Evolutionary conservation across 2,329 filamentous ascomycete species (phyloP).

Genomic region (Coniella vitis): DNA sequence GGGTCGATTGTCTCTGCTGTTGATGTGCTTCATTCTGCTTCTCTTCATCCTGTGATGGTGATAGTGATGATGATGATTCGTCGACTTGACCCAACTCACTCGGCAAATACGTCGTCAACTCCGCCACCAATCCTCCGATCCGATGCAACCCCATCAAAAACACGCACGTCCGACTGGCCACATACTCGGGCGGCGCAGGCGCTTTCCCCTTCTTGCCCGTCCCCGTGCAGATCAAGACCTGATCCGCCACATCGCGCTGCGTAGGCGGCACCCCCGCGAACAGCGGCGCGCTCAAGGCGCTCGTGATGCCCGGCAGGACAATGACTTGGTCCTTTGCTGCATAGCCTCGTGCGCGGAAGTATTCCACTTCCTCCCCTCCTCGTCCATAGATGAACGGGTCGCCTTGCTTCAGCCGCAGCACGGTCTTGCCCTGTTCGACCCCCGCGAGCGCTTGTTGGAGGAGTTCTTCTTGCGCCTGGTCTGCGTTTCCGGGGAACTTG

Average conservation of each 20-base stretch:
- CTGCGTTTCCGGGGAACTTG: slow-evolving; percentile 96
- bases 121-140: slow-evolving; percentile 64
- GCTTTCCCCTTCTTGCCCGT: slow-evolving; percentile 85
- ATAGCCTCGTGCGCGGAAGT: slow-evolving; percentile 66
- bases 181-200: slow-evolving; percentile 74
- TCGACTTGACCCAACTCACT: slow-evolving; percentile 21
- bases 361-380: slow-evolving; percentile 85
- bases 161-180: slow-evolving; percentile 73
- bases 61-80: background rate
- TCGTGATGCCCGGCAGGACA: slow-evolving; percentile 87
- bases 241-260: slow-evolving; percentile 83
- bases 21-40: background rate
- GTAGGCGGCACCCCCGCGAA: slow-evolving; percentile 86
- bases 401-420: slow-evolving; percentile 89
- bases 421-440: slow-evolving; percentile 59
- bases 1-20: slow-evolving; percentile 11
- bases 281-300: slow-evolving; percentile 76
- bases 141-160: slow-evolving; percentile 95
- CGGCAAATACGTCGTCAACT: slow-evolving; percentile 48
- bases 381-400: slow-evolving; percentile 95
- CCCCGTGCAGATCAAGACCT: slow-evolving; percentile 92
- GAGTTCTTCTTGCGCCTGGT: slow-evolving; percentile 86
- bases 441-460: slow-evolving; percentile 69
- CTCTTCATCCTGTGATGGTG: background rate
- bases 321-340: slow-evolving; percentile 42